Base-by-base conservation (phyloP, 2,329 filamentous ascomycete species). In the Sporothrix variecibatus region DNA sequence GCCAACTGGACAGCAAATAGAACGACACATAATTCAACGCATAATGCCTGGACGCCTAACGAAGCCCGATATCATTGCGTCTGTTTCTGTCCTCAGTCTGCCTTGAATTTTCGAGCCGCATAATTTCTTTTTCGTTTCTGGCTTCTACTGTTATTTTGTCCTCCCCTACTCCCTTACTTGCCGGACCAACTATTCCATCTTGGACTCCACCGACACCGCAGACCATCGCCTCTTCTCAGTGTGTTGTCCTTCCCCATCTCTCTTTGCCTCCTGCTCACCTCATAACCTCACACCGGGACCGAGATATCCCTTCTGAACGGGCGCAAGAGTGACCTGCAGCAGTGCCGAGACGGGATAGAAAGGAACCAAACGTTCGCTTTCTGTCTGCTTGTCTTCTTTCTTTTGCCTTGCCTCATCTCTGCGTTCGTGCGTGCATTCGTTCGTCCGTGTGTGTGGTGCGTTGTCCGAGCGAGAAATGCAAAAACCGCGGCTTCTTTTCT, bases 31-130 rank as follows among this genome's bases (percentile, higher is more conserved):
- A 23, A 34, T 40, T 20, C 34, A 20, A 43, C n/a, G 53, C 68
- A 46, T 5, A 46, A 71, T 71, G 51, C 51, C 68, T n/a, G 28
- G 69, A 28, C 68, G 51, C 51, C n/a, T 8, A 28, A 71, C 53
- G 43, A 40, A 56, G n/a, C 68, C 68, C 68, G 68, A 58, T 28
- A 56, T 71, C 49, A 28, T 51, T 71, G 51, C 49, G 11, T 71
- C 69, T 71, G 23, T 34, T 62, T 71, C 53, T 40, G 28, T 9
- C 23, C 15, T 12, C 31, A 34, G 49, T 31, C 31, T 26, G 68
- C 68, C 68, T 71, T 60, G 46, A 53, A 58, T 38, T 60, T 28
- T 56, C 23, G 51, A 56, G 23, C 6, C 15, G 23, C 40, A 51
- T 34, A 12, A 26, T 20, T 46, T 62, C n/a, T 53, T 69, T 53